Evolutionary conservation across 1,284 basidiomycete genomes (phyloP).

Genomic region (Puccinia coronata): DNA sequence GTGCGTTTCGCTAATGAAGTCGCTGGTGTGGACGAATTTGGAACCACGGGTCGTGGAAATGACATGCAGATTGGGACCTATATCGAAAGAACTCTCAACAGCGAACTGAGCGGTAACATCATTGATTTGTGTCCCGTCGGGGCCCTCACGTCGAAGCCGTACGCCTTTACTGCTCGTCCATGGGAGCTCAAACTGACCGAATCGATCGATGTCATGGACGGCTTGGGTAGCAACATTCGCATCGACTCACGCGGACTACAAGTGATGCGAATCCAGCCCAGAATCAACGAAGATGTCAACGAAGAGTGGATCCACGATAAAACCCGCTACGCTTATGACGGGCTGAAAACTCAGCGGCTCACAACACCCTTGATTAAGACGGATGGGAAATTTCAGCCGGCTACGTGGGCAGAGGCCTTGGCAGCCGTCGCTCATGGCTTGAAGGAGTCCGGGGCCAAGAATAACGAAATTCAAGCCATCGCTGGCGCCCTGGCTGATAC

Average conservation of each 20-base stretch:
- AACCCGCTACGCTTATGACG: constrained; percentile 94
- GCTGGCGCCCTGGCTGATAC: constrained; percentile 92
- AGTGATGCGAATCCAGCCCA: constrained; percentile 96
- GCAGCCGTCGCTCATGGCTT: constrained; percentile 78
- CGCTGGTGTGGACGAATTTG: constrained; percentile 95
- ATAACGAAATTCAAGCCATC: constrained; percentile 94
- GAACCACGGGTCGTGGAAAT: constrained; percentile 95
- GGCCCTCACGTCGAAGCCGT: constrained; percentile 95
- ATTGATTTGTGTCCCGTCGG: constrained; percentile 94
- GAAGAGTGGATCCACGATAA: constrained; percentile 99
- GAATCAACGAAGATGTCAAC: constrained; percentile 96
- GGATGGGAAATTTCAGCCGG: constrained; percentile 86
- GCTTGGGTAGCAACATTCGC: constrained; percentile 95
- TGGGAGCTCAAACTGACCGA: constrained; percentile 99
- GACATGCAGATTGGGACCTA: constrained; percentile 99
- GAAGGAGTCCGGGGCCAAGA: constrained; percentile 75
- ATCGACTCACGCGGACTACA: constrained; percentile 92
- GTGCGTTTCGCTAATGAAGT: constrained; percentile 99
- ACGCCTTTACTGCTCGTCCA: constrained; percentile 92
- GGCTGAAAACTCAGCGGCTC: constrained; percentile 90
- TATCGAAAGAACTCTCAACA: constrained; percentile 95
- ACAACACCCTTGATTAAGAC: constrained; percentile 88
- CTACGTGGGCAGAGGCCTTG: constrained; percentile 90
- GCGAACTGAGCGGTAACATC: constrained; percentile 95
- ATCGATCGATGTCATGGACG: constrained; percentile 95